These are phyloP conservation scores for Phytomonas sp. DNA, from an alignment of 208 protist genomes.

Conservation along the genomic window DNA sequence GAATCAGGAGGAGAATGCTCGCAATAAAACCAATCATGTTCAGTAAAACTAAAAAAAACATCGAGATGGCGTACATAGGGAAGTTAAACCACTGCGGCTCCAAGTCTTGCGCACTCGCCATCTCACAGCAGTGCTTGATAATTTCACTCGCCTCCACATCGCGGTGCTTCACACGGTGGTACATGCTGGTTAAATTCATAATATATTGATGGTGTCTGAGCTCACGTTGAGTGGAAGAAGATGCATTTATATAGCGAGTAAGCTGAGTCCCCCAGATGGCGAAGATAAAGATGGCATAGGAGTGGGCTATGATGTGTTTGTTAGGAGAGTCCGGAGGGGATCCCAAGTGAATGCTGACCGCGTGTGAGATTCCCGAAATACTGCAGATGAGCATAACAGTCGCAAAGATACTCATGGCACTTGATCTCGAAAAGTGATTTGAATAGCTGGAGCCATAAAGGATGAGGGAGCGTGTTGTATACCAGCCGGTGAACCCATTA, in stretches of 20 bases:
- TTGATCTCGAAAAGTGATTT: constrained; percentile 50
- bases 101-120: constrained; percentile 30
- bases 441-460: constrained; percentile 60
- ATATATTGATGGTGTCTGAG: constrained; percentile 48
- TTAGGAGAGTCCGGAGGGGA: constrained; percentile 11
- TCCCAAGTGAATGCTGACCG: constrained; percentile 27
- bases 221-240: constrained; percentile 25
- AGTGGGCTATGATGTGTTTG: constrained; percentile 47
- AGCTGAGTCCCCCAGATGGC: constrained; percentile 45
- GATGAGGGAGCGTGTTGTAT: constrained; percentile 56
- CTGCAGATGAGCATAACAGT: constrained; percentile 29
- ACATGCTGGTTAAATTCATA: constrained; percentile 54
- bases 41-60: constrained; percentile 20
- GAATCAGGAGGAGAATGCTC: constrained; percentile 23
- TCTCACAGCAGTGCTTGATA: constrained; percentile 33
- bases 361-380: constrained; percentile 31
- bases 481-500: constrained; percentile 68
- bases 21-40: constrained; percentile 27
- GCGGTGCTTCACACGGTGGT: constrained; percentile 35
- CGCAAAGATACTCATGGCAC: constrained; percentile 52
- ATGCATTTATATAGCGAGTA: constrained; percentile 52
- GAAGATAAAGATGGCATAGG: constrained; percentile 47
- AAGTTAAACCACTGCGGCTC: constrained; percentile 37
- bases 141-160: constrained; percentile 32
- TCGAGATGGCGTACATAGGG: constrained; percentile 19